Evolutionary conservation across 768 basidiomycete genomes (phyloP), one percentile per base, ranked within the genome.

Genomic region (Kwoniella dejecticola): DNA sequence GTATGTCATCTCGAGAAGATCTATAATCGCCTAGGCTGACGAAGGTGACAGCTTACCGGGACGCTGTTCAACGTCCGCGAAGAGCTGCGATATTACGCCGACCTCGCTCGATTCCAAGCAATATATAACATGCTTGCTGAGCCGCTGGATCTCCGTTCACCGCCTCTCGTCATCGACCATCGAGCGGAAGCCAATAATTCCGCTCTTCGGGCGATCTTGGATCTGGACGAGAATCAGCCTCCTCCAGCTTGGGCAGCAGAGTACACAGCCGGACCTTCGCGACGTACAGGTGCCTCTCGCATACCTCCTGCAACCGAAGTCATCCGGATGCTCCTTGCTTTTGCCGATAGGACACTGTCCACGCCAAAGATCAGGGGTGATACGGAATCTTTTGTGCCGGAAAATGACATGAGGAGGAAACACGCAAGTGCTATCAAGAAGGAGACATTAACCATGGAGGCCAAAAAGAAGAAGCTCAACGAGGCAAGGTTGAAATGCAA

Each of bases 81-180:
- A 60, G 72, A 71, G 44, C 45, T 74, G 17, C 52, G 70, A 49
- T 71, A 74, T 42, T 71, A 74, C 54, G 70, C 69, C 44, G 71
- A 74, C 50, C 54, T 70, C 13, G 69, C 69, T 40, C 64, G 69
- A n/a, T 74, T 74, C 54, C 58, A 69, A 8, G 42, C 33, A 17
- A 66, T 74, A 19, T 66, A 57, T 54, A 47, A 57, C n/a, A 23
- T 40, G 5, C 50, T 73, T 13, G 41, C 53, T 8, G 53, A 64
- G 17, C 60, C 60, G 2, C 57, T 69, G 19, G n/a, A 26, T 30
- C 44, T 71, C 8, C 41, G 38, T 6, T 36, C 68, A 17, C 64
- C 70, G 3, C 29, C 58, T 6, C 50, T 55, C 13, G 44, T 62
- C 19, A 49, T 57, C 21, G 50, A 52, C 36, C 29, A 47, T n/a